Conservation (phyloP, 2,329 filamentous ascomycete species). For the Aspergillus sp. region DNA sequence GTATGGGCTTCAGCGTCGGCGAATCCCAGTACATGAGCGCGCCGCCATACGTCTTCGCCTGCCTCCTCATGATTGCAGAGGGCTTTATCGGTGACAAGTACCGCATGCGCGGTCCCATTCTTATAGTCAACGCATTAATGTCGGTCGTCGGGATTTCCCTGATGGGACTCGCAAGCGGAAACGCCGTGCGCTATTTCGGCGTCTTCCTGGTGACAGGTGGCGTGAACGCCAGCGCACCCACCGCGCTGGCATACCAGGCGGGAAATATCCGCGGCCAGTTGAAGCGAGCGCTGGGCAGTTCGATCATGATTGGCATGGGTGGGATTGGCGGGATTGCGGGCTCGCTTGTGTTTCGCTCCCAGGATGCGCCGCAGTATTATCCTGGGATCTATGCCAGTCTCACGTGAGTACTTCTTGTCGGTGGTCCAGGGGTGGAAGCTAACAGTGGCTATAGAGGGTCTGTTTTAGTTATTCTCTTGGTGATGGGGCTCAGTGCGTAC, state of each 20-base stretch:
- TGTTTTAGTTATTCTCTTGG: neutral
- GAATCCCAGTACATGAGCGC: slow-evolving; percentile 69
- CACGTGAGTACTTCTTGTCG: neutral
- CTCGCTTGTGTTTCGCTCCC: slow-evolving; percentile 65
- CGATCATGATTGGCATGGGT: slow-evolving; percentile 72
- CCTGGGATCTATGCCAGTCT: slow-evolving; percentile 7
- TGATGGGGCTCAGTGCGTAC: neutral
- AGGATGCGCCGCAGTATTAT: slow-evolving; percentile 25
- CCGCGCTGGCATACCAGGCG: slow-evolving; percentile 74
- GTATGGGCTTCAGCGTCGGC: slow-evolving; percentile 64
- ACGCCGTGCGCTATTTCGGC: slow-evolving; percentile 2
- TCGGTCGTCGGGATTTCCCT: neutral
- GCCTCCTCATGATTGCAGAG: slow-evolving; percentile 20
- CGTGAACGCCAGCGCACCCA: slow-evolving; percentile 74
- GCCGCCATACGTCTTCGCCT: slow-evolving; percentile 66
- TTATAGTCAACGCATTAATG: neutral
- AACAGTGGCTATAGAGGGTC: neutral
- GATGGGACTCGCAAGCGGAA: neutral
- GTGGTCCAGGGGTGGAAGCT: neutral
- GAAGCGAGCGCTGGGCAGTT: slow-evolving; percentile 79
- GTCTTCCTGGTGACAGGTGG: slow-evolving; percentile 60
- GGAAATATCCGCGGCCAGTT: slow-evolving; percentile 88
- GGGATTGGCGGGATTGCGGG: slow-evolving; percentile 78
- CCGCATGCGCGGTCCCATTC: neutral
- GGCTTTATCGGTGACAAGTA: neutral